phyloP scores from a whole-genome alignment of 306 rosid species.

The Trifolium dubium region DNA sequence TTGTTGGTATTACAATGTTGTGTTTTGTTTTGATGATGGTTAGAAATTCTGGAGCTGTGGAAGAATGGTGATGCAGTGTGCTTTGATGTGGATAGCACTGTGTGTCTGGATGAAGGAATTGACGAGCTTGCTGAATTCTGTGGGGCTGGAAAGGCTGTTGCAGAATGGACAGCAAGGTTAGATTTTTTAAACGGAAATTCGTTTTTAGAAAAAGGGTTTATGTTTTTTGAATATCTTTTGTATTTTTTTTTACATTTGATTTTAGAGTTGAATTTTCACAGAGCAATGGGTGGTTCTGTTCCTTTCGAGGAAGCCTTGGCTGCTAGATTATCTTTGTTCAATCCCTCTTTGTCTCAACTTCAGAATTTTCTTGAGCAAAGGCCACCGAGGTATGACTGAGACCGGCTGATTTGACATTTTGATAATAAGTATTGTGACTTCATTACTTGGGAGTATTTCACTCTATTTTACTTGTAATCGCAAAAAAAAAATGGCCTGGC shows the following conservation, averaged over 20 bases:
- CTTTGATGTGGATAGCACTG: conserved; percentile 68
- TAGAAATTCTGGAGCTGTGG: conserved; percentile 67
- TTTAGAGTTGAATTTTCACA: conserved; percentile 40
- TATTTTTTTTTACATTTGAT: conserved; percentile 37
- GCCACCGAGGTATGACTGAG: conserved; percentile 70
- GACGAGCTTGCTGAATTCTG: conserved; percentile 94
- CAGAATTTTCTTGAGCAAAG: conserved; percentile 78
- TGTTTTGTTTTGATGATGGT: conserved; percentile 18
- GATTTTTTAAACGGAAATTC: conserved; percentile 8
- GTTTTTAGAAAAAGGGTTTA: neutral
- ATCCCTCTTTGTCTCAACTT: conserved; percentile 77
- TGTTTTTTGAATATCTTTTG: neutral
- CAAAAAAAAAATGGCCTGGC: neutral
- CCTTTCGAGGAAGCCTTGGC: conserved; percentile 96
- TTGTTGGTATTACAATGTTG: conserved; percentile 9
- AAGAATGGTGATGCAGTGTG: conserved; percentile 63
- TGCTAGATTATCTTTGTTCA: conserved; percentile 85
- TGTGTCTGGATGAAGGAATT: conserved; percentile 89
- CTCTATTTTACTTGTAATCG: neutral
- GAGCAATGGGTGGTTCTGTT: conserved; percentile 98
- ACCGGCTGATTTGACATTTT: conserved; percentile 17
- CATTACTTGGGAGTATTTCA: neutral
- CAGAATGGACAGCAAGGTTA: conserved; percentile 96
- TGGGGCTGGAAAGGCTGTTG: conserved; percentile 96
- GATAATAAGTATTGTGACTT: conserved; percentile 12